phyloP scores from a whole-genome alignment of 495 filamentous ascomycete genomes.

The Aspergillus sclerotioniger region DNA sequence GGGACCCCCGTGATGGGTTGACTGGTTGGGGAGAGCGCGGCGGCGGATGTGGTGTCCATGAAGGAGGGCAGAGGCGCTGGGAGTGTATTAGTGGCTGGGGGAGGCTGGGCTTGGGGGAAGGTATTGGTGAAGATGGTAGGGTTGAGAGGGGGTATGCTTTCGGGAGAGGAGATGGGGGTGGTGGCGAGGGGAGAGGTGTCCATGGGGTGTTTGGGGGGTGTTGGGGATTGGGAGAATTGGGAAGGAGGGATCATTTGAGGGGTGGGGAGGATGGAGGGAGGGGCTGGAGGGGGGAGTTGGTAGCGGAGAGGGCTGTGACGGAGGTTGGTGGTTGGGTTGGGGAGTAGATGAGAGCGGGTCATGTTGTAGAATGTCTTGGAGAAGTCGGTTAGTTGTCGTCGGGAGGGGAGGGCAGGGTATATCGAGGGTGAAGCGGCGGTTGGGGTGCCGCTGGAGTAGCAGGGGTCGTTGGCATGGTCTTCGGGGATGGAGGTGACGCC shows the following conservation, averaged over 20 bases:
- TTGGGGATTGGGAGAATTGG: constrained; percentile 16
- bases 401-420: not conserved
- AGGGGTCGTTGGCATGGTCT: constrained; percentile 18
- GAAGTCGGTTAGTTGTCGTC: constrained; percentile 31
- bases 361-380: constrained; percentile 41
- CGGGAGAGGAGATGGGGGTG: constrained; percentile 17
- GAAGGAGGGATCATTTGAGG: constrained; percentile 13
- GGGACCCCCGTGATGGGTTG: constrained; percentile 24
- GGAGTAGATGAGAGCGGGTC: constrained; percentile 34
- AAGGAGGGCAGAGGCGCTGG: constrained; percentile 16
- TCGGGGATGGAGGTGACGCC: constrained; percentile 30
- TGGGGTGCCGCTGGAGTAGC: constrained; percentile 13
- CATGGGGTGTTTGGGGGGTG: constrained; percentile 4
- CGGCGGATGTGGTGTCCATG: constrained; percentile 24
- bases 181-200: not conserved
- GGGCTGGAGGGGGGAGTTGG: constrained; percentile 19
- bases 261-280: constrained; percentile 9
- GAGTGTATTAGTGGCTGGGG: constrained; percentile 2
- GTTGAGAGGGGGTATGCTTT: constrained; percentile 15
- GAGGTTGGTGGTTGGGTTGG: constrained; percentile 20
- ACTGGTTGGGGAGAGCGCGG: constrained; percentile 20
- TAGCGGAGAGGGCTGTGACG: constrained; percentile 31
- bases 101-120: not conserved
- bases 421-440: not conserved
- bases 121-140: not conserved